Evolutionary conservation across 2,329 filamentous ascomycete species (phyloP).

Genomic region (Lojkania enalia): DNA sequence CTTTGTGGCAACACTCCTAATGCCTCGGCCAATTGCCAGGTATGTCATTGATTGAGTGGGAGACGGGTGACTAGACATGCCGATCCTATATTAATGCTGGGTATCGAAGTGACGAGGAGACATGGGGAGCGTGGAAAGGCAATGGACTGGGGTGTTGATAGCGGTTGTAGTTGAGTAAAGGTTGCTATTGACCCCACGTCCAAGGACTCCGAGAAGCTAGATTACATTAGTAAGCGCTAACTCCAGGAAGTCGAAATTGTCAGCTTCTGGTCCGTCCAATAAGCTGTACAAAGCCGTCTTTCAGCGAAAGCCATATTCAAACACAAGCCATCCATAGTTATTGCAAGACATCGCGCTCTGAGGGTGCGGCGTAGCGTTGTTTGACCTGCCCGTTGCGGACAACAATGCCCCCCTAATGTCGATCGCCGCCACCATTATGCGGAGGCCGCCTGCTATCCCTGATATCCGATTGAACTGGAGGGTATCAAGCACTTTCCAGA

Average conservation of each 20-base stretch:
- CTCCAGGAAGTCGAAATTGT: background rate
- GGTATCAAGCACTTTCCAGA: background rate
- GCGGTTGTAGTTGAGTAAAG: slow-evolving; percentile 9
- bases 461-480: background rate
- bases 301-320: slow-evolving; percentile 2
- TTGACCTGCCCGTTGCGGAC: slow-evolving; percentile 12
- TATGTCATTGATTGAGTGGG: slow-evolving; percentile 12
- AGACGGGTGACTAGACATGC: slow-evolving; percentile 5
- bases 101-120: background rate
- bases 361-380: background rate
- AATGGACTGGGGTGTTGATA: slow-evolving; percentile 7
- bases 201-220: background rate
- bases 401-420: slow-evolving; percentile 4
- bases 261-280: background rate
- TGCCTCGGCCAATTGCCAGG: slow-evolving; percentile 8
- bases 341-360: background rate
- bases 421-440: slow-evolving; percentile 1
- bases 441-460: background rate
- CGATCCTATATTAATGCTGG: slow-evolving; percentile 11
- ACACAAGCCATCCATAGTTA: slow-evolving; percentile 7
- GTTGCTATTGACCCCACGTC: slow-evolving; percentile 4
- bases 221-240: background rate
- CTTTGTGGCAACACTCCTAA: slow-evolving; percentile 6
- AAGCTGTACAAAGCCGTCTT: background rate
- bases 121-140: background rate